Base-by-base conservation (phyloP, 2,329 filamentous ascomycete species). In the Cladophialophora carrionii region DNA sequence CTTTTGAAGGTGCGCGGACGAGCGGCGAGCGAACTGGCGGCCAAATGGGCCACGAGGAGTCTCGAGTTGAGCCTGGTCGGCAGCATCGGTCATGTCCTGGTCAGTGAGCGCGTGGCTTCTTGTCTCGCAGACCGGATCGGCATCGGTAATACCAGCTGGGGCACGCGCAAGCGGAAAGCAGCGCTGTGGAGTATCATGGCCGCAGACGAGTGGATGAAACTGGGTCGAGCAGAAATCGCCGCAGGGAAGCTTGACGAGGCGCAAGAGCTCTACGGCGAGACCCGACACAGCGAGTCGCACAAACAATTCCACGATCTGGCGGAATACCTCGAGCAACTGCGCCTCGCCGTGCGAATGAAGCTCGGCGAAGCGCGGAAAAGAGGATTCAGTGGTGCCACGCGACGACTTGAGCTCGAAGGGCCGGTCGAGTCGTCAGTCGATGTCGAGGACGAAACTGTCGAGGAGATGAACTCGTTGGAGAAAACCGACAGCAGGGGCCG, bases 141-240 rank as follows among this genome's bases (percentile, higher is more conserved):
- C 2, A 79, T 87, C 3, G 88, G 89, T 0, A 85, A 84, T 8
- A 84, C 87, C 66, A 80, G 81, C 43, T 90, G 88, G 82, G 92
- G 93, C 17, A 83, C 85, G 8, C 85, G 94, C 67, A 85, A 84
- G 65, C 85, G 95, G 56, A 99, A 97, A 80, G 90, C 93, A 1
- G 95, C 91, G 0, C 85, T 96, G 69, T 99, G 93, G 93, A 90
- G 88, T 70, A 84, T 95, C 24, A 83, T 96, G 46, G 90, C 91
- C 1, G 88, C 92, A 0, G 90, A 96, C 72, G 85, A 88, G 1
- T 99, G 95, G 95, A 82, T 94, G 61, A 84, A 85, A 57, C 85
- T 93, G 68, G 87, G 85, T 37, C 93, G 94, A 73, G 87, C 87
- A 60, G 85, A 90, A 14, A 90, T 96, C 73, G 90, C 92, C 0